Conservation (phyloP, 352 stramenopile genomes). For the Phytophthora megakarya region DNA sequence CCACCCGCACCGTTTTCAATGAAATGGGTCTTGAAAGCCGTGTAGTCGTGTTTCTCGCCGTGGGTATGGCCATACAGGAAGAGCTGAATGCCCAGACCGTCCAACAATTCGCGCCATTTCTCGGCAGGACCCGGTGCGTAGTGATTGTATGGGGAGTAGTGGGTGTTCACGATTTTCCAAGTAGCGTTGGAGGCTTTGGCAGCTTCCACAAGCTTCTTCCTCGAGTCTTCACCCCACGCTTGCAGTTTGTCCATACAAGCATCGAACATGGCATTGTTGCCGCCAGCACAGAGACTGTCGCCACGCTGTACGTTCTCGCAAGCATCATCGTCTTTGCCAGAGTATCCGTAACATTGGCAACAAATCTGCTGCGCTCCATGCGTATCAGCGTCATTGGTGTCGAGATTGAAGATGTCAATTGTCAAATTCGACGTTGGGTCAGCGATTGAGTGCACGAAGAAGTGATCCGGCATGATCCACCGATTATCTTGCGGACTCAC, state of each 20-base stretch:
- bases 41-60: constrained; percentile 77
- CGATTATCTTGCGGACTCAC: constrained; percentile 80
- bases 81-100: constrained; percentile 60
- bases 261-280: constrained; percentile 68
- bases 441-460: constrained; percentile 76
- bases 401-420: constrained; percentile 88
- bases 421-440: constrained; percentile 61
- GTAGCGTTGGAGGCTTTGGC: constrained; percentile 68
- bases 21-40: constrained; percentile 69
- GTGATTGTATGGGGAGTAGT: constrained; percentile 84
- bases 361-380: constrained; percentile 76
- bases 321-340: constrained; percentile 46
- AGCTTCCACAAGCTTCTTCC: constrained; percentile 52
- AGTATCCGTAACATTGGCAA: constrained; percentile 85
- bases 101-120: constrained; percentile 61
- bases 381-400: constrained; percentile 77
- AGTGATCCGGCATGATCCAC: constrained; percentile 84
- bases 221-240: constrained; percentile 63
- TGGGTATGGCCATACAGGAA: constrained; percentile 79
- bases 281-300: constrained; percentile 53
- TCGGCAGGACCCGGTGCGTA: constrained; percentile 54
- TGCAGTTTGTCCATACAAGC: constrained; percentile 72
- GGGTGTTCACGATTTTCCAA: constrained; percentile 88
- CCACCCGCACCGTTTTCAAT: constrained; percentile 79
- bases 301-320: constrained; percentile 64